Evolutionary conservation across 208 protist species (phyloP).

Genomic region (Acanthamoeba lenticulata): DNA sequence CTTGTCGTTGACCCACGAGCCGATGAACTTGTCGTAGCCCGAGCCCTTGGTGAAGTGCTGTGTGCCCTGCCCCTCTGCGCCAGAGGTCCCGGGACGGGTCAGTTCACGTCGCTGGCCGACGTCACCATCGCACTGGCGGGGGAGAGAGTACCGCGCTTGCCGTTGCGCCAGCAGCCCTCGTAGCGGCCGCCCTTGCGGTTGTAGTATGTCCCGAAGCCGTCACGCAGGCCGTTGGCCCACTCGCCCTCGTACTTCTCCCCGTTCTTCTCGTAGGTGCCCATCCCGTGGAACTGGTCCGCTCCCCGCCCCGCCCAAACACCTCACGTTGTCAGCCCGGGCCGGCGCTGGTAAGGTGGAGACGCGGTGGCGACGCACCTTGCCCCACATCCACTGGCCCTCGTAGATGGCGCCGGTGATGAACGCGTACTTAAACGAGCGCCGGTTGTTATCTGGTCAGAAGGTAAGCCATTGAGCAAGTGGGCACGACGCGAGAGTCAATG

Average conservation of each 20-base stretch:
- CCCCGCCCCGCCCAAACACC: too few relatives aligned
- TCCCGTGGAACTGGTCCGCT: slow-evolving; percentile 13
- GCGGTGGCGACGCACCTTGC: background rate
- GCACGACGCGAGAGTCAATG: too few relatives aligned
- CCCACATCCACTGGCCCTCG: slow-evolving; percentile 35
- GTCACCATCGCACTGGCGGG: too few relatives aligned
- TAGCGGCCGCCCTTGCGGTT: slow-evolving; percentile 9
- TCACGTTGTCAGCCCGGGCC: background rate
- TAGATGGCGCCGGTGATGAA: background rate
- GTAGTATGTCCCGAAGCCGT: slow-evolving; percentile 37
- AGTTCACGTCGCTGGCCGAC: too few relatives aligned
- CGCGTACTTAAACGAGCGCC: slow-evolving; percentile 13
- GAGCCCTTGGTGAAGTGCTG: slow-evolving; percentile 11
- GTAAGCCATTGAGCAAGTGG: too few relatives aligned
- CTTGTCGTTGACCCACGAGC: slow-evolving; percentile 46
- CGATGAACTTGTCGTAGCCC: slow-evolving; percentile 39
- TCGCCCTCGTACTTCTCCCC: slow-evolving; percentile 50
- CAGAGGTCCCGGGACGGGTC: background rate
- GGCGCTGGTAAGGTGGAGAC: background rate
- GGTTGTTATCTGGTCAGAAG: slow-evolving; percentile 6
- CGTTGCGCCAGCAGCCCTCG: slow-evolving; percentile 29
- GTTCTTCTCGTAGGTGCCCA: slow-evolving; percentile 19
- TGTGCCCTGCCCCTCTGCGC: slow-evolving; percentile 28
- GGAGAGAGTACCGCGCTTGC: background rate
- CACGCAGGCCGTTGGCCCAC: background rate